phyloP scores from a whole-genome alignment of 148 eudicot genomes.

The Chenopodium album region DNA sequence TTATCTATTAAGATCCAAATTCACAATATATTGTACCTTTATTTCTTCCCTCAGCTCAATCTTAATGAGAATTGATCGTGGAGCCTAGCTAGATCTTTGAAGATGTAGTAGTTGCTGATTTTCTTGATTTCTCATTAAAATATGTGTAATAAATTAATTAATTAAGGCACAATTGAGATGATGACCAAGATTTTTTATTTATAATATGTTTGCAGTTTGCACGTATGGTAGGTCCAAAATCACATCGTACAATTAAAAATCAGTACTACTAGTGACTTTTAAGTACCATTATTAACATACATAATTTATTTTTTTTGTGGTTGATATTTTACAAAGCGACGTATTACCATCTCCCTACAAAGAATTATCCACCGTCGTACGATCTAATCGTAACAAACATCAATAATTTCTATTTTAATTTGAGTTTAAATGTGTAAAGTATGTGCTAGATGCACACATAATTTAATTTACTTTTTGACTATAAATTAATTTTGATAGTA shows the following conservation, averaged over 20 bases:
- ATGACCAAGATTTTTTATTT: neutral
- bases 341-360: neutral
- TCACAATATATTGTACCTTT: neutral
- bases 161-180: neutral
- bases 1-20: neutral
- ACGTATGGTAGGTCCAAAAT: constrained; percentile 1
- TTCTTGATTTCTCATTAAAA: neutral
- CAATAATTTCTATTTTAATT: neutral
- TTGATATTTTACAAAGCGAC: neutral
- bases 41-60: neutral
- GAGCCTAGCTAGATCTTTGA: neutral
- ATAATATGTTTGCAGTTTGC: neutral
- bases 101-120: neutral
- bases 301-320: neutral
- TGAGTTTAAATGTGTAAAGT: neutral
- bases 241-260: neutral
- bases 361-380: neutral
- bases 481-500: no score
- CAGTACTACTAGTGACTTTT: neutral
- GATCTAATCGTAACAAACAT: neutral
- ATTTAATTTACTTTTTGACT: no score
- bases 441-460: no score
- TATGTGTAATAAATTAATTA: neutral
- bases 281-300: neutral
- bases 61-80: neutral